Evolutionary conservation across 2,329 filamentous ascomycete species (phyloP).

Genomic region (Sordariomycetes sp.): DNA sequence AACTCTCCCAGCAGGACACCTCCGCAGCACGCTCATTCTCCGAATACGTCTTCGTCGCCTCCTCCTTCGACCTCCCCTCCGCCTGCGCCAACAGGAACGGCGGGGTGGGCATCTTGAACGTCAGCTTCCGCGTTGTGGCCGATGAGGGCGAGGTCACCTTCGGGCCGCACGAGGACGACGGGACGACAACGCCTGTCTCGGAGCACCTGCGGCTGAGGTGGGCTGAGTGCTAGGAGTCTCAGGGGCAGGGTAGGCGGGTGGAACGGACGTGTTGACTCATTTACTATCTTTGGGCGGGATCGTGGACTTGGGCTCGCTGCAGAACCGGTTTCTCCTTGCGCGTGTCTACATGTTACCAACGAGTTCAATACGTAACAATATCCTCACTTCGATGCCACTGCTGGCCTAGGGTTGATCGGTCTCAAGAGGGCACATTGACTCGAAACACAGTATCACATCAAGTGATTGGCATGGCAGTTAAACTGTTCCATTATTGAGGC

Average conservation of each 20-base stretch:
- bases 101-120: constrained; percentile 10
- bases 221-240: constrained; percentile 2
- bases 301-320: too few relatives aligned
- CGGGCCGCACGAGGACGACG: constrained; percentile 5
- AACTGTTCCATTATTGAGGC: background rate
- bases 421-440: too few relatives aligned
- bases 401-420: too few relatives aligned
- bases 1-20: background rate
- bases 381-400: too few relatives aligned
- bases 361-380: too few relatives aligned
- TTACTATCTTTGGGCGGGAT: too few relatives aligned
- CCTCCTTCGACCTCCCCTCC: constrained; percentile 6
- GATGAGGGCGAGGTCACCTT: constrained; percentile 6
- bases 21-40: background rate
- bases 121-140: constrained; percentile 9
- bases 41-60: constrained; percentile 6
- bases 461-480: background rate
- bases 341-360: too few relatives aligned
- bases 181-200: constrained; percentile 5
- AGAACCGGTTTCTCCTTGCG: too few relatives aligned
- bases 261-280: too few relatives aligned
- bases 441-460: background rate
- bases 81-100: constrained; percentile 7
- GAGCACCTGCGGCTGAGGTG: constrained; percentile 7
- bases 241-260: too few relatives aligned